Evolutionary conservation across 345 rosid species (phyloP).

Genomic region (Eucalyptus sp.): DNA sequence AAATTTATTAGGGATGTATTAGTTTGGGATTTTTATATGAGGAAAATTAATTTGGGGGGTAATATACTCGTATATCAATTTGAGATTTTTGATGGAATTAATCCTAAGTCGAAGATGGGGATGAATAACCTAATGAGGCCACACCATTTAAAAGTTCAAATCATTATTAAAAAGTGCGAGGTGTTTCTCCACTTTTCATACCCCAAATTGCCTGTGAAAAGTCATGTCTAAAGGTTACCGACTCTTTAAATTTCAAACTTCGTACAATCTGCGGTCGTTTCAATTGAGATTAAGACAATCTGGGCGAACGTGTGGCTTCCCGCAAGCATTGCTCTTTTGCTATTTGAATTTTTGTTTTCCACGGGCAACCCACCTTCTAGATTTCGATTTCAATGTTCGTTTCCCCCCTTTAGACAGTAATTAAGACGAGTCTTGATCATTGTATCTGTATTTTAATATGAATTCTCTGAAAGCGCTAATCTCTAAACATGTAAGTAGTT

Average conservation of each 20-base stretch:
- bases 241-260: not conserved
- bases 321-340: not conserved
- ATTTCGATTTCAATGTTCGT: not conserved
- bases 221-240: not conserved
- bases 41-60: not conserved
- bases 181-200: not conserved
- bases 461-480: accelerated
- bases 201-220: not conserved
- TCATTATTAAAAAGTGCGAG: not conserved
- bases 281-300: not conserved
- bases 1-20: accelerated
- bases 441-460: not conserved
- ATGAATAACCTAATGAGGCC: not conserved
- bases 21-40: not conserved
- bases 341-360: not conserved
- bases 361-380: not conserved
- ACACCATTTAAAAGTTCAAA: not conserved
- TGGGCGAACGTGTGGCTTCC: not conserved
- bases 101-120: not conserved
- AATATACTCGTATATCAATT: accelerated
- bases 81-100: not conserved
- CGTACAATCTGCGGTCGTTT: not conserved
- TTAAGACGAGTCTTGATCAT: not conserved
- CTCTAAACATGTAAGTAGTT: not conserved
- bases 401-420: not conserved